Evolutionary conservation across 225 moss, liverwort and hornwort species (phyloP), one percentile per base, ranked within the genome.

Genomic region (Polytrichum commune): DNA sequence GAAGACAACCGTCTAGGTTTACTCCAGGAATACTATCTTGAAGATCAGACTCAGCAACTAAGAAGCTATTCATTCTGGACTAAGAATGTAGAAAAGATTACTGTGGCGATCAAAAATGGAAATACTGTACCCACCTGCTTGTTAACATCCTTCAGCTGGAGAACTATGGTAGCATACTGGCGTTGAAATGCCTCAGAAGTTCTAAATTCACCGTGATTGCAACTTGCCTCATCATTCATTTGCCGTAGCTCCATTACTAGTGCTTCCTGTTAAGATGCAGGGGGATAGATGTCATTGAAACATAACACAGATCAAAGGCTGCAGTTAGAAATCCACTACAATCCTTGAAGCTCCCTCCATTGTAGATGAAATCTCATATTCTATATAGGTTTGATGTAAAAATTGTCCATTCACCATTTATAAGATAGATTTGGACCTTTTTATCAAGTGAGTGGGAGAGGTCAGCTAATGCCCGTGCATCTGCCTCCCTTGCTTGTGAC

Each of bases 81-180:
- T 46, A 3, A 3, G 46, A 13, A 46, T 46, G 46, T 16, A 46
- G 16, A 13, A 46, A 46, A 16, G 13, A 46, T 13, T 46, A 8
- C 46, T 46, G 46, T 46, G 46, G 46, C 13, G 1, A 13, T 16
- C 46, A 46, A 46, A 46, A 13, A 46, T 46, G 4, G 32, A 13
- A 9, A 63, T 6, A 13, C 5, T 30, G 28, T 30, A 30, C 23
- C 63, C 64, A 98, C 98, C 98, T 98, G 90, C 64, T 90, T 87
- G 78, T 98, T 98, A 26, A 90, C 90, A 65, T 89, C 89, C 71
- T 93, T 95, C n/a, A 98, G 79, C 75, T 93, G 91, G 28, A 89
- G 84, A 28, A 85, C 76, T 38, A 93, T 75, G 23, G 91, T 86
- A 54, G 93, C 89, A 83, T 90, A 90, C 24, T 98, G 98, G 18